phyloP scores from a whole-genome alignment of 306 rosid species.

The Trifolium pratense region DNA sequence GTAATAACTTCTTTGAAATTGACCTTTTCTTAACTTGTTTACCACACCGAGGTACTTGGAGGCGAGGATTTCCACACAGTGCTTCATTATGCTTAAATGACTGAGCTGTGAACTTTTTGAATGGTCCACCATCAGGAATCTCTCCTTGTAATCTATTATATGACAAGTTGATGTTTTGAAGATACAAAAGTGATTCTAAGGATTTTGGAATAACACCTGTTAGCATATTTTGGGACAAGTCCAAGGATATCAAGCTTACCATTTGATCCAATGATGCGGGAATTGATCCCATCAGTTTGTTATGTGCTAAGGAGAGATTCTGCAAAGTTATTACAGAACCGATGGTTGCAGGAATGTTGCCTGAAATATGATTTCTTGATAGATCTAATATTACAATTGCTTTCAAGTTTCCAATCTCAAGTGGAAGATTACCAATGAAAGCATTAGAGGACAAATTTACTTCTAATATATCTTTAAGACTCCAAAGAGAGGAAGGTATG shows the following conservation, averaged over 20 bases:
- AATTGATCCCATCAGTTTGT: constrained; percentile 33
- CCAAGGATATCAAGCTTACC: constrained; percentile 41
- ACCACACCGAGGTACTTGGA: neutral
- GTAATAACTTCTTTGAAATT: neutral
- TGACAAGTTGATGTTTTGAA: constrained; percentile 42
- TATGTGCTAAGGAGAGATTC: constrained; percentile 33
- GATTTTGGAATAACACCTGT: constrained; percentile 41
- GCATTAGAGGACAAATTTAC: neutral
- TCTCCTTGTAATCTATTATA: constrained; percentile 41
- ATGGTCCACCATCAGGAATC: constrained; percentile 39
- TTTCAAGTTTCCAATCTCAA: neutral
- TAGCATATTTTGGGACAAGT: constrained; percentile 42
- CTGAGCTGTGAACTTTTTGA: constrained; percentile 24
- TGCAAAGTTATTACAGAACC: neutral
- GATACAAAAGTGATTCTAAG: constrained; percentile 24
- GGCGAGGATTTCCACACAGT: constrained; percentile 35
- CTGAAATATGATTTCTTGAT: neutral
- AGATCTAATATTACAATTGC: neutral
- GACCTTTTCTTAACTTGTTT: neutral
- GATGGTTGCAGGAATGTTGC: neutral
- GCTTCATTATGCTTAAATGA: constrained; percentile 40
- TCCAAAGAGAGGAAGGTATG: neutral
- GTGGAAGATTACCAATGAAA: neutral
- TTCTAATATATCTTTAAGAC: neutral
- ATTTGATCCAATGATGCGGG: constrained; percentile 39